Percentiles rank a stretch among this genome's conserved stretches.
phyloP scores from a whole-genome alignment of 768 basidiomycete species.

The Mycena kentingensis region DNA sequence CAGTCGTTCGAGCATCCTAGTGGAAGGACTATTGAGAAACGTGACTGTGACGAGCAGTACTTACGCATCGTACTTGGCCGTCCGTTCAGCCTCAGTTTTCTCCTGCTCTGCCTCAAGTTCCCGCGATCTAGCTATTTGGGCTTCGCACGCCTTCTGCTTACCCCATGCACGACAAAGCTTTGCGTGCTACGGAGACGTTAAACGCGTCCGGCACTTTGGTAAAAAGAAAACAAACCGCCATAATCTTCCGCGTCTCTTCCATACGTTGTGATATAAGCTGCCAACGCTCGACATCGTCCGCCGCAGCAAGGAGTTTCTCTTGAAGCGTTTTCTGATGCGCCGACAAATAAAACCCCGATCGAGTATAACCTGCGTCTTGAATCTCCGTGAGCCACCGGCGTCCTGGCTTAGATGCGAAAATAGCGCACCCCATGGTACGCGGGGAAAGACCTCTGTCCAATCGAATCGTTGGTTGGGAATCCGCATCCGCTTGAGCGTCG shows the following conservation, averaged over 20 bases:
- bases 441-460: too few species aligned
- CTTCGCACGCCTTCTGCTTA: not conserved
- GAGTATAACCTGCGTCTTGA: too few species aligned
- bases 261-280: not conserved
- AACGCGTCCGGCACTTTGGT: too few species aligned
- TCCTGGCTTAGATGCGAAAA: too few species aligned
- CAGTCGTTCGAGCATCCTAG: constrained; percentile 5
- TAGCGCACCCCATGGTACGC: too few species aligned
- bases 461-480: too few species aligned
- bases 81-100: not conserved
- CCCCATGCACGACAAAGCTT: constrained; percentile 4
- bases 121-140: not conserved
- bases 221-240: not conserved
- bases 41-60: not conserved
- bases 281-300: not conserved
- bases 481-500: too few species aligned
- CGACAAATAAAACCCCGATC: too few species aligned
- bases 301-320: constrained; percentile 3
- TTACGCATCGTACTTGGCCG: constrained; percentile 5
- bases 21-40: not conserved
- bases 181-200: too few species aligned
- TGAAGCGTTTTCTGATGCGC: too few species aligned
- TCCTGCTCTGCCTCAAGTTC: not conserved
- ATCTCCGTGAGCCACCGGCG: too few species aligned
- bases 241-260: constrained; percentile 1